These are phyloP conservation scores for Beauveria bassiana DNA, from an alignment of 2,329 filamentous ascomycete genomes.

Conservation along the genomic window DNA sequence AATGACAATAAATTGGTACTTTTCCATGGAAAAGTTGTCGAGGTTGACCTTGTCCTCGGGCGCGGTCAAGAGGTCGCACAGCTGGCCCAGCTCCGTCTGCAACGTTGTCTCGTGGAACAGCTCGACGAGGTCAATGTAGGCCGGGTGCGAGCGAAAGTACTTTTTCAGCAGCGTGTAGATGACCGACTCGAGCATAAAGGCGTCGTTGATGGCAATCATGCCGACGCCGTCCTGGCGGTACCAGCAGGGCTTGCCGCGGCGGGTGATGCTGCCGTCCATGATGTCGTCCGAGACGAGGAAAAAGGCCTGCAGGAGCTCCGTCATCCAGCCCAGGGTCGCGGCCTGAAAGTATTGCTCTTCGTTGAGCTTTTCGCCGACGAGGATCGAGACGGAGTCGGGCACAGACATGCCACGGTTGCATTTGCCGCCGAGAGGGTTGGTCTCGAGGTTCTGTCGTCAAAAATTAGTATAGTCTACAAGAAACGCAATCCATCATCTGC, in stretches of 20 bases:
- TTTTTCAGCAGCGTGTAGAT: conserved; percentile 93
- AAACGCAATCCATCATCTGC: conserved; percentile 11
- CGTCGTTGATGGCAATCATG: conserved; percentile 96
- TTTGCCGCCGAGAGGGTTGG: conserved; percentile 89
- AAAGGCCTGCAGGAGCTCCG: conserved; percentile 96
- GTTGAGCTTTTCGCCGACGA: conserved; percentile 63
- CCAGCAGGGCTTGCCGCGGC: conserved; percentile 92
- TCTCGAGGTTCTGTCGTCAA: conserved; percentile 59
- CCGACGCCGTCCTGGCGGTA: conserved; percentile 84
- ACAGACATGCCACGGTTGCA: conserved; percentile 99
- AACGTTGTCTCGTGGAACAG: conserved; percentile 92
- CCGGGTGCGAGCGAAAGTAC: conserved; percentile 79
- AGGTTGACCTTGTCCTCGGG: conserved; percentile 91
- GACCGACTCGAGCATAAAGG: conserved; percentile 85
- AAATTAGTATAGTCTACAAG: neutral
- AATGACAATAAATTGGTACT: conserved; percentile 97
- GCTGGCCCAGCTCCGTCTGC: conserved; percentile 93
- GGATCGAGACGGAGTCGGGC: conserved; percentile 77
- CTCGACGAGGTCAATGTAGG: conserved; percentile 87
- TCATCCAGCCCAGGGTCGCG: conserved; percentile 90
- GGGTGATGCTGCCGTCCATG: conserved; percentile 94
- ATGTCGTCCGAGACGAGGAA: conserved; percentile 98
- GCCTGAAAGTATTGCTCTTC: conserved; percentile 83
- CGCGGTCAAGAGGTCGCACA: conserved; percentile 89
- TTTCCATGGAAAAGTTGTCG: conserved; percentile 88